Conservation (phyloP, 768 basidiomycete genomes). For the Suillus luteus region DNA sequence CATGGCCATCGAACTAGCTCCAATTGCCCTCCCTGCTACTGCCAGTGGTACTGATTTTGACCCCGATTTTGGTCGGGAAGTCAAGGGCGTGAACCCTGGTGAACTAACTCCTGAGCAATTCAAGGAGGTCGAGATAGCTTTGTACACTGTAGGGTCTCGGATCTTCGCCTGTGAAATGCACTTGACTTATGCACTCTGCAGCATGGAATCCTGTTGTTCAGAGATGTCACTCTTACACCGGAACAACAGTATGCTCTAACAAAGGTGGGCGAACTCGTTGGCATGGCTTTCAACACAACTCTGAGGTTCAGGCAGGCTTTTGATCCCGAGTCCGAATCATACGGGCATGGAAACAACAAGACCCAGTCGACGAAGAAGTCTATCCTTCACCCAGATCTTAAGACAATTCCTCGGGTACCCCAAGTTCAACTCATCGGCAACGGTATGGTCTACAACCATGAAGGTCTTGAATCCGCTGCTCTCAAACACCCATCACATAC, state of each 20-base stretch:
- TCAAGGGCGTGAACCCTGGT: conserved; percentile 72
- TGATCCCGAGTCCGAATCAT: conserved; percentile 60
- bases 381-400: conserved; percentile 86
- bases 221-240: conserved; percentile 65
- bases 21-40: conserved; percentile 72
- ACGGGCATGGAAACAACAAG: conserved; percentile 91
- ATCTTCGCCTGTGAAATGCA: not conserved
- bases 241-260: conserved; percentile 86
- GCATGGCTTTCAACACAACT: conserved; percentile 12
- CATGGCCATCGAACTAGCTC: conserved; percentile 69
- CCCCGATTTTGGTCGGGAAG: conserved; percentile 71
- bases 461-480: conserved; percentile 73
- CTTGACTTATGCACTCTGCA: conserved; percentile 29
- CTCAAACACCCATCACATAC: conserved; percentile 87
- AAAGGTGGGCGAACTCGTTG: conserved; percentile 51
- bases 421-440: conserved; percentile 95
- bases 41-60: conserved; percentile 66
- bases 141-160: conserved; percentile 65
- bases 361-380: conserved; percentile 73
- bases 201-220: conserved; percentile 77
- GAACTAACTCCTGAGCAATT: conserved; percentile 61
- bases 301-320: conserved; percentile 58
- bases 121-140: conserved; percentile 63
- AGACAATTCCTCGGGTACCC: conserved; percentile 85
- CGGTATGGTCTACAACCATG: conserved; percentile 76